Conservation (phyloP, 495 filamentous ascomycete genomes). For the Sporormia fimetaria region DNA sequence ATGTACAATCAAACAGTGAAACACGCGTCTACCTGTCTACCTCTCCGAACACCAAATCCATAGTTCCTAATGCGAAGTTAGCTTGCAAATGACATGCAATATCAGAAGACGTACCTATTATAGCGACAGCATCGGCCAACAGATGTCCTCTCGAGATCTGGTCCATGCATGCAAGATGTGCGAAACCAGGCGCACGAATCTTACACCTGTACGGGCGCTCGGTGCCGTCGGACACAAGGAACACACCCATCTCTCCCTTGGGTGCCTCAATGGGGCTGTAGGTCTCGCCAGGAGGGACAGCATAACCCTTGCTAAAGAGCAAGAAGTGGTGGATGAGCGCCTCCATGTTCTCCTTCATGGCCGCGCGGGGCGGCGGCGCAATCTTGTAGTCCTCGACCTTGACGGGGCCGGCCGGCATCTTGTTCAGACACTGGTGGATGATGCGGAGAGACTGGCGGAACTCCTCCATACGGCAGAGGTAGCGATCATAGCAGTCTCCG, state of each 20-base stretch:
- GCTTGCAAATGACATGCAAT: too few species aligned
- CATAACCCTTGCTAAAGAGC: slow-evolving; percentile 95
- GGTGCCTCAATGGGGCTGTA: slow-evolving; percentile 96
- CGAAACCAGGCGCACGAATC: slow-evolving; percentile 93
- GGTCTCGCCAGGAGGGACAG: slow-evolving; percentile 95
- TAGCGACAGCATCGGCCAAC: slow-evolving; percentile 90
- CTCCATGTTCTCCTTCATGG: slow-evolving; percentile 99
- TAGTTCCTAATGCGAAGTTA: too few species aligned
- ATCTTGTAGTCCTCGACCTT: slow-evolving; percentile 98
- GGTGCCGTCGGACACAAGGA: slow-evolving; percentile 88
- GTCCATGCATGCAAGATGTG: slow-evolving; percentile 89
- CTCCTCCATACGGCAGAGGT: slow-evolving; percentile 99
- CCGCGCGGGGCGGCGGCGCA: slow-evolving; percentile 85
- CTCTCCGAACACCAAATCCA: slow-evolving; percentile 28
- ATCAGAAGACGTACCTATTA: too few species aligned
- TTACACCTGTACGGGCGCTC: slow-evolving; percentile 97
- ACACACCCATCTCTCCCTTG: slow-evolving; percentile 99
- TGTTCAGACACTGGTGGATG: slow-evolving; percentile 96
- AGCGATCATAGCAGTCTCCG: slow-evolving; percentile 98
- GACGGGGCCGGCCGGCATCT: slow-evolving; percentile 92
- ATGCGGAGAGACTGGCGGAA: slow-evolving; percentile 96
- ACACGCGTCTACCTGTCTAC: slow-evolving; percentile 12
- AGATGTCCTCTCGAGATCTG: slow-evolving; percentile 85
- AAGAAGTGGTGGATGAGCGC: slow-evolving; percentile 98
- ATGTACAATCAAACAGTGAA: neutral